These are phyloP conservation scores for Leccinum olivaceopallidum DNA, from an alignment of 768 basidiomycete genomes.

Conservation along the genomic window DNA sequence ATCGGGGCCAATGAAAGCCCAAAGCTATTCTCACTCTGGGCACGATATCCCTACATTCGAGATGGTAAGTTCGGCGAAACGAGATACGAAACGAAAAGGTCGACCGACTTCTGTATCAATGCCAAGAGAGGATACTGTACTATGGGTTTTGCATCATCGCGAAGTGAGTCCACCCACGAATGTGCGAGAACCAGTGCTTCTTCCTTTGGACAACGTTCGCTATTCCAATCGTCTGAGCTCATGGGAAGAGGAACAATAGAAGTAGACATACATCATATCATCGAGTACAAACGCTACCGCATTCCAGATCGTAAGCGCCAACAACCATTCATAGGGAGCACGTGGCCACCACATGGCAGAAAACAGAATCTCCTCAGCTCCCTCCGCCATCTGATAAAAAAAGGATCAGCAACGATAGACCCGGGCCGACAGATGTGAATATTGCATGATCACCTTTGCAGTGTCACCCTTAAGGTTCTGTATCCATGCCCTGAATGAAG, in stretches of 20 bases:
- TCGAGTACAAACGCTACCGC: neutral
- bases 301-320: neutral
- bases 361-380: neutral
- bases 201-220: neutral
- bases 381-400: neutral
- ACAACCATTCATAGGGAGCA: neutral
- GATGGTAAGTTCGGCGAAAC: neutral
- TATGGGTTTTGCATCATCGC: neutral
- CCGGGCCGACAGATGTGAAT: neutral
- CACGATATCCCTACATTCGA: neutral
- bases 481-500: neutral
- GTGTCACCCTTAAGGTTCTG: neutral
- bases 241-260: neutral
- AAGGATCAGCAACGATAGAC: neutral
- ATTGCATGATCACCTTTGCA: neutral
- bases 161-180: neutral
- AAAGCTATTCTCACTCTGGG: neutral
- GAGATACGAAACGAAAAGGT: neutral
- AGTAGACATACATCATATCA: neutral
- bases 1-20: neutral
- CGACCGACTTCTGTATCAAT: neutral
- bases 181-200: neutral
- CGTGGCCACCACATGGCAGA: neutral
- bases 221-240: neutral
- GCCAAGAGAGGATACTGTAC: neutral